These are phyloP conservation scores for Hypericum androsaemum DNA, from an alignment of 345 rosid species.

Conservation along the genomic window DNA sequence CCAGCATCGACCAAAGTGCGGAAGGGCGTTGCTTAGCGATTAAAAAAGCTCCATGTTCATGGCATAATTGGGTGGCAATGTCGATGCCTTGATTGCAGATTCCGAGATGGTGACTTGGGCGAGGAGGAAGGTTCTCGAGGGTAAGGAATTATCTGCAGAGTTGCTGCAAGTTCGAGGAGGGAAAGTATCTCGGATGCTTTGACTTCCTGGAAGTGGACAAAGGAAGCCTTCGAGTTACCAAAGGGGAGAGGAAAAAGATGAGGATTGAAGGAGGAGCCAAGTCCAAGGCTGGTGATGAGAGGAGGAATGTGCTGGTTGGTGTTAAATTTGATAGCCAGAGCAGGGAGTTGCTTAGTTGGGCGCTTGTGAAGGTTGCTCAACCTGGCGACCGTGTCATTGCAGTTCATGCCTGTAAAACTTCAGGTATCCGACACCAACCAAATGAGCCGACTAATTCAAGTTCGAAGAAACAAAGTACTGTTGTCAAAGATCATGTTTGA, in stretches of 20 bases:
- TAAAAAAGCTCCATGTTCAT: no score
- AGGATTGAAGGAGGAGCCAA: slow-evolving; percentile 25
- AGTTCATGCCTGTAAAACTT: slow-evolving; percentile 53
- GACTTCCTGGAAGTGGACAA: slow-evolving; percentile 11
- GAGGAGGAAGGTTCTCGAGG: no score
- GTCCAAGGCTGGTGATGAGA: slow-evolving; percentile 18
- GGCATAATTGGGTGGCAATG: no score
- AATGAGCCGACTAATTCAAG: not conserved
- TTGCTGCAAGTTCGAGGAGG: slow-evolving; percentile 15
- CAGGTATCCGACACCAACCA: slow-evolving; percentile 20
- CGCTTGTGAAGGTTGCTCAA: slow-evolving; percentile 67
- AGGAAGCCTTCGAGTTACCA: not conserved
- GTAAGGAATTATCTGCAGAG: slow-evolving; percentile 9
- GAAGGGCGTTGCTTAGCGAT: no score
- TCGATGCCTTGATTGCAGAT: no score
- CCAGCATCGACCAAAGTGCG: no score
- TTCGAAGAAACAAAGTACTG: no score
- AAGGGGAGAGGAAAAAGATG: slow-evolving; percentile 18
- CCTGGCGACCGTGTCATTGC: slow-evolving; percentile 76
- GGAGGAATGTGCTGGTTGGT: slow-evolving; percentile 63
- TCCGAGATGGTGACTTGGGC: no score
- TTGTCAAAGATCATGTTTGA: no score
- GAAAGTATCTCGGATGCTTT: slow-evolving; percentile 8
- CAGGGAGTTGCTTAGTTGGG: slow-evolving; percentile 70
- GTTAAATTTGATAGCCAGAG: slow-evolving; percentile 46